Conservation (phyloP, 2,329 filamentous ascomycete species). For the Fonsecaea nubica region DNA sequence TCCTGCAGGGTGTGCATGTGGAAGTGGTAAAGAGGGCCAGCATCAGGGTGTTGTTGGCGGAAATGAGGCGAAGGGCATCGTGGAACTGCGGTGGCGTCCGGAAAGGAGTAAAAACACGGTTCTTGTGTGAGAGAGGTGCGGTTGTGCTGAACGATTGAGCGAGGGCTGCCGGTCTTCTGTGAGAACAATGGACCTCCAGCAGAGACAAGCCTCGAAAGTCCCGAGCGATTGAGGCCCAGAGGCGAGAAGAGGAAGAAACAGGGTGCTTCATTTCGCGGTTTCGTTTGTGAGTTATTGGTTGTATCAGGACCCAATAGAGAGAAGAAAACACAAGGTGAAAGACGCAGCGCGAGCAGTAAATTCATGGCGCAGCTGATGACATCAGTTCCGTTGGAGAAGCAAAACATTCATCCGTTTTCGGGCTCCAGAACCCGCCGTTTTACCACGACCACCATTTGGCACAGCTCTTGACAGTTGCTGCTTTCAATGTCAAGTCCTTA, state of each 20-base stretch:
- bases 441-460: neutral
- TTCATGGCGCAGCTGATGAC: neutral
- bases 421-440: neutral
- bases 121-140: conserved; percentile 21
- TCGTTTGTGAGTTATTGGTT: neutral
- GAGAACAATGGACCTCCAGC: neutral
- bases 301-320: too few species aligned
- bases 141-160: conserved; percentile 19
- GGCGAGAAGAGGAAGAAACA: neutral
- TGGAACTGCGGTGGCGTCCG: conserved; percentile 39
- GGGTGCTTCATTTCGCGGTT: neutral
- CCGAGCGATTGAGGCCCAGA: neutral
- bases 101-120: conserved; percentile 35
- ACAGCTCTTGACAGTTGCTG: neutral
- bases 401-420: neutral
- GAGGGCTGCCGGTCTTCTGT: neutral
- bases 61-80: conserved; percentile 36
- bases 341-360: too few species aligned
- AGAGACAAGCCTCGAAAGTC: neutral
- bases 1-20: conserved; percentile 38
- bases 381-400: neutral
- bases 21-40: conserved; percentile 38
- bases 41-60: conserved; percentile 38
- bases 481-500: neutral
- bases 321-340: too few species aligned